Evolutionary conservation across 2,329 filamentous ascomycete genomes (phyloP).

Genomic region (Fusarium subglutinans): DNA sequence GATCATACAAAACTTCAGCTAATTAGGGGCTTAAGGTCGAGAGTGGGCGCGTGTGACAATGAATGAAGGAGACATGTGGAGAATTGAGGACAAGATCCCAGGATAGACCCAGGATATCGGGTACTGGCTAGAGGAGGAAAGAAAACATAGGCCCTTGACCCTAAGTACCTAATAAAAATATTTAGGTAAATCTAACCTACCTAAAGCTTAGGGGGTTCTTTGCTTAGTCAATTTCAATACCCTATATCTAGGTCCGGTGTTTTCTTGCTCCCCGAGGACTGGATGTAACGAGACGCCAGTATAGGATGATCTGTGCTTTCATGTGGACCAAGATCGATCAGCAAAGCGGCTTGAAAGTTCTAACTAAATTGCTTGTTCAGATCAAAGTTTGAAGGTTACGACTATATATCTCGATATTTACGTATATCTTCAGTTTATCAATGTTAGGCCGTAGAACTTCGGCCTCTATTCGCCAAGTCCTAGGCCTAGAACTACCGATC

Average conservation of each 20-base stretch:
- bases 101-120: conserved; percentile 1
- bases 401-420: neutral
- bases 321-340: neutral
- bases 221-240: too few relatives aligned
- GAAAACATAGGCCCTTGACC: too few relatives aligned
- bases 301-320: neutral
- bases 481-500: conserved; percentile 7
- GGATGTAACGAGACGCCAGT: neutral
- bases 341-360: neutral
- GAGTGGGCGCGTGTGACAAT: neutral
- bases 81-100: neutral
- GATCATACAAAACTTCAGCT: neutral
- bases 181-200: too few relatives aligned
- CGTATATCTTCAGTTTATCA: neutral
- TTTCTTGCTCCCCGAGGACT: too few relatives aligned
- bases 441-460: conserved; percentile 1
- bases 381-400: conserved; percentile 11
- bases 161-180: too few relatives aligned
- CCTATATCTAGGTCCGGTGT: too few relatives aligned
- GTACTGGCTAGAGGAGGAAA: neutral
- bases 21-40: too few relatives aligned
- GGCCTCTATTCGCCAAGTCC: neutral
- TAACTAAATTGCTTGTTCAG: conserved; percentile 7
- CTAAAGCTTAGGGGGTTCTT: too few relatives aligned
- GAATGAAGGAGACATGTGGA: conserved; percentile 28